Evolutionary conservation across 305 asterid species (phyloP), one percentile per base, ranked within the genome.

Genomic region (Fraxinus xanthoxyloides): DNA sequence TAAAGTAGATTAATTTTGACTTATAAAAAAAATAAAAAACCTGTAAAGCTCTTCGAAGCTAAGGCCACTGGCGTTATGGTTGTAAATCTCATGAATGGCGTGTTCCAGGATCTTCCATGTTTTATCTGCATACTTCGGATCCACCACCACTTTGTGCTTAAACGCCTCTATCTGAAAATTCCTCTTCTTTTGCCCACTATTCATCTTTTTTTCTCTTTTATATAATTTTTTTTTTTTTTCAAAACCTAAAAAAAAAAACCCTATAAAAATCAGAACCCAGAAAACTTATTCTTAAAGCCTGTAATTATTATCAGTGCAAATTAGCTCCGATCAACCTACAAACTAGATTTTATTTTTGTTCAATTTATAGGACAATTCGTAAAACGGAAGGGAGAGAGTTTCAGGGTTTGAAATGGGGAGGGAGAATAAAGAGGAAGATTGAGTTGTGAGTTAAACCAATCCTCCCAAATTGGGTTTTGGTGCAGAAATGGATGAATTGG

Each of bases 41-140:
- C 97, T 94, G 88, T 94, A 94, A 34, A 94, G 90, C 82, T 94
- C 98, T 82, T 94, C 98, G 78, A 93, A 91, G 90, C 97, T 95
- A 77, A 95, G 97, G 70, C 97, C 97, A 80, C 98, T 93, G 13
- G 98, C 97, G 91, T 94, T 94, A 83, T 90, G 98, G 81, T 90
- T 91, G 85, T 93, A 95, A 89, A 95, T 95, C 93, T 95, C 94
- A 23, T 90, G 91, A 89, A 95, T 95, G 24, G 98, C 98, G 78
- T 93, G 93, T 82, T 95, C 98, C 26, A 93, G 83, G 87, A 91
- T 83, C 88, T 91, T 93, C 98, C 98, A 95, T 36, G 97, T 95
- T 85, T 95, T 95, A 23, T 95, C 98, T 28, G 98, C 94, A 72
- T 93, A 95, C 85, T 95, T 95, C n/a, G 98, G 98, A 91, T 95